phyloP scores from a whole-genome alignment of 805 yeast genomes.

The Allodekkera sacchari region DNA sequence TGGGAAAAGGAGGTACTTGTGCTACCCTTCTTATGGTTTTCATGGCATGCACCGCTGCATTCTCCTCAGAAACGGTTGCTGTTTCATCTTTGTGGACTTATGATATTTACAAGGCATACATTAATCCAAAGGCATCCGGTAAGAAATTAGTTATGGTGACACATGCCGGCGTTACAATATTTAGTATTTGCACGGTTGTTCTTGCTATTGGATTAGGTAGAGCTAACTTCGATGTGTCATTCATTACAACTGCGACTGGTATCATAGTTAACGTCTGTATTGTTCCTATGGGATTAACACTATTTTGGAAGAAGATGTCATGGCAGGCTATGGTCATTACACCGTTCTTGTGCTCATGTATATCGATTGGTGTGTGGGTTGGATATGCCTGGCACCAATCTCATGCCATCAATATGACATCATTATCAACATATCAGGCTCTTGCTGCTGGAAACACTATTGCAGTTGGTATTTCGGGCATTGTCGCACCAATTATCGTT shows the following conservation, averaged over 20 bases:
- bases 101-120: constrained; percentile 42
- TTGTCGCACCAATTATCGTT: constrained; percentile 39
- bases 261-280: constrained; percentile 47
- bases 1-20: constrained; percentile 45
- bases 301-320: constrained; percentile 39
- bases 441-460: constrained; percentile 52
- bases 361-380: constrained; percentile 35
- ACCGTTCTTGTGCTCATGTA: constrained; percentile 35
- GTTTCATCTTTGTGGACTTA: constrained; percentile 42
- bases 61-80: constrained; percentile 48
- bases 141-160: constrained; percentile 37
- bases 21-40: constrained; percentile 39
- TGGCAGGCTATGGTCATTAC: constrained; percentile 35
- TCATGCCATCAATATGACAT: constrained; percentile 15
- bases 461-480: constrained; percentile 41
- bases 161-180: constrained; percentile 34
- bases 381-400: constrained; percentile 28
- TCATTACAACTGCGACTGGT: constrained; percentile 45
- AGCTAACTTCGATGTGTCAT: constrained; percentile 45
- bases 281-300: constrained; percentile 39
- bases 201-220: constrained; percentile 43
- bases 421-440: constrained; percentile 41
- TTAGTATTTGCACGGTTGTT: constrained; percentile 38
- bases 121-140: constrained; percentile 42
- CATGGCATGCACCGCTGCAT: constrained; percentile 48